Conservation (phyloP, 2,329 filamentous ascomycete genomes). For the Apiospora aurea region DNA sequence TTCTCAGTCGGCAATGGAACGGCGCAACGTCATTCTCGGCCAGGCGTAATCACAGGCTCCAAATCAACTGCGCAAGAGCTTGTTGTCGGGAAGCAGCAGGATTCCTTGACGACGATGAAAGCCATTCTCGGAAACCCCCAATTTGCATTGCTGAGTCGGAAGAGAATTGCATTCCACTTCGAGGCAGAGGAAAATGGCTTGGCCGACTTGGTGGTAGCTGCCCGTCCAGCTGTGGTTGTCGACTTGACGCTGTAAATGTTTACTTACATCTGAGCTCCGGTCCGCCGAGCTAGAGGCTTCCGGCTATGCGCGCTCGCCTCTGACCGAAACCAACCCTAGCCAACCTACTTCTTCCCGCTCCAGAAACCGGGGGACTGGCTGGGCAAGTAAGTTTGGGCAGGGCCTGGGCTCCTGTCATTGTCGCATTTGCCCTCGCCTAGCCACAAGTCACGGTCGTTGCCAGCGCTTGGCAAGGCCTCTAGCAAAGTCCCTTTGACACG, state of each 20-base stretch:
- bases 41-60: constrained; percentile 37
- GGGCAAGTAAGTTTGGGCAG: neutral
- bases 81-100: neutral
- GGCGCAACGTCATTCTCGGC: constrained; percentile 26
- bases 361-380: constrained; percentile 17
- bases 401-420: neutral
- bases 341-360: constrained; percentile 20
- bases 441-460: neutral
- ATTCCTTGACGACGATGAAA: neutral
- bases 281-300: constrained; percentile 24
- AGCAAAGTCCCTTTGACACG: neutral
- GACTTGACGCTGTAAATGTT: neutral
- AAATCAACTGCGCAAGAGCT: constrained; percentile 1
- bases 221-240: neutral
- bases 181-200: neutral
- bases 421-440: constrained; percentile 12
- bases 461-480: neutral
- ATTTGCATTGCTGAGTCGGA: neutral
- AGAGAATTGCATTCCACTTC: neutral
- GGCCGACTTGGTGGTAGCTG: no score
- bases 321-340: constrained; percentile 12
- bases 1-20: constrained; percentile 54
- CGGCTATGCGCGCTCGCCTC: constrained; percentile 23
- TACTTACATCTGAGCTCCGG: constrained; percentile 4
- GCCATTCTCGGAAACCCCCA: neutral